Percentiles rank a stretch among this genome's conserved stretches.
phyloP scores from a whole-genome alignment of 2,329 filamentous ascomycete genomes.

The Alternaria arborescens region DNA sequence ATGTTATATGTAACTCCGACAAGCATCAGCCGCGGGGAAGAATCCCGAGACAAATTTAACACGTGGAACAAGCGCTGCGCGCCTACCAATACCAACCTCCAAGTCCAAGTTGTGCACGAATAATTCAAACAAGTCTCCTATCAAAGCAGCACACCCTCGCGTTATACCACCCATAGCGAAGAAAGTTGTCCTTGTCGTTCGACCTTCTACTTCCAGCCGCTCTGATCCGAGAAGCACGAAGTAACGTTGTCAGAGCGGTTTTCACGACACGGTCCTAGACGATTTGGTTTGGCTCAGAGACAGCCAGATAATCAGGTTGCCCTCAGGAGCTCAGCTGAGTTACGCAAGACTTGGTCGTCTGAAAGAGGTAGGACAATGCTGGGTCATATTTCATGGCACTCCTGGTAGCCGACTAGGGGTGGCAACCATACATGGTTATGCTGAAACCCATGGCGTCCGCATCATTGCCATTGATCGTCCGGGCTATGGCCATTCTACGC shows the following conservation, averaged over 20 bases:
- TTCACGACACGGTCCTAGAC: neutral
- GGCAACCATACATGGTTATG: neutral
- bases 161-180: neutral
- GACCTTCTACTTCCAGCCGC: neutral
- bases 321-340: neutral
- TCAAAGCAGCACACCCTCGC: neutral
- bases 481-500: neutral
- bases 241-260: too few species aligned
- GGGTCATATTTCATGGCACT: slow-evolving; percentile 5
- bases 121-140: neutral
- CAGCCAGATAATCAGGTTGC: neutral
- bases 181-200: neutral
- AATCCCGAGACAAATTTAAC: neutral
- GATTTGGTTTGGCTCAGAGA: neutral
- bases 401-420: neutral
- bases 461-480: neutral
- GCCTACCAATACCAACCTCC: neutral
- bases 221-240: neutral
- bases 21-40: neutral
- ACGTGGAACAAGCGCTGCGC: too few species aligned
- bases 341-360: slow-evolving; percentile 1
- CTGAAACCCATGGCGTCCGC: slow-evolving; percentile 1
- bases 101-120: neutral
- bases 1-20: neutral
- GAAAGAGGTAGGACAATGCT: slow-evolving; percentile 3